Conservation (phyloP, 1,284 basidiomycete genomes). For the Serendipita sp. region DNA sequence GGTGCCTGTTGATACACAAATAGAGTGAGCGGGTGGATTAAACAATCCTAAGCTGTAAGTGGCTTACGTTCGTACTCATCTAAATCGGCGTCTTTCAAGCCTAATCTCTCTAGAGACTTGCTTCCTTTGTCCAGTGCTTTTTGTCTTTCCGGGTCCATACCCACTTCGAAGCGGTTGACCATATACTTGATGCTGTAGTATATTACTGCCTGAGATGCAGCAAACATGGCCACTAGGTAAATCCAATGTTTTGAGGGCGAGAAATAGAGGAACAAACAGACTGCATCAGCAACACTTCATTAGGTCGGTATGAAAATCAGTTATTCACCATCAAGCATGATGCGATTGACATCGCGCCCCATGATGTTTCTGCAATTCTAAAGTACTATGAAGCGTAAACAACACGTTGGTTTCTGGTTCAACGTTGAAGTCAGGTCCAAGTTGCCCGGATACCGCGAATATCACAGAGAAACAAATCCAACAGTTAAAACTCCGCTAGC, state of each 20-base stretch:
- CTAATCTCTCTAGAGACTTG: conserved; percentile 58
- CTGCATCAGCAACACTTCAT: conserved; percentile 13
- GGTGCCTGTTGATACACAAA: conserved; percentile 32
- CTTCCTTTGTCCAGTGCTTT: conserved; percentile 34
- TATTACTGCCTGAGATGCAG: conserved; percentile 42
- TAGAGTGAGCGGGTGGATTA: background rate
- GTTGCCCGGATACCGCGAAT: background rate
- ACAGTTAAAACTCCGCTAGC: too few species aligned
- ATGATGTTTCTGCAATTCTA: background rate
- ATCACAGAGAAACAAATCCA: background rate
- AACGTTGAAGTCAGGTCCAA: background rate
- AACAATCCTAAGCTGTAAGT: background rate
- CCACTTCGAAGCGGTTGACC: background rate
- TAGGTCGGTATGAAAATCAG: conserved; percentile 27
- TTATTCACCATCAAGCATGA: conserved; percentile 27
- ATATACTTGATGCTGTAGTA: conserved; percentile 30
- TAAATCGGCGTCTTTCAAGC: conserved; percentile 53
- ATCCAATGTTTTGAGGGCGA: conserved; percentile 7
- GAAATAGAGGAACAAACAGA: background rate
- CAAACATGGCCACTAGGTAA: conserved; percentile 39
- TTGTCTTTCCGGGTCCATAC: conserved; percentile 17
- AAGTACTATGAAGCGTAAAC: background rate
- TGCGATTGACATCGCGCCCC: conserved; percentile 18
- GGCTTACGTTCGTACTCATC: conserved; percentile 68
- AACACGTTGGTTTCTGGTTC: background rate